Base-by-base conservation (phyloP, 352 stramenopile species). In the Globisporangium barbulae region DNA sequence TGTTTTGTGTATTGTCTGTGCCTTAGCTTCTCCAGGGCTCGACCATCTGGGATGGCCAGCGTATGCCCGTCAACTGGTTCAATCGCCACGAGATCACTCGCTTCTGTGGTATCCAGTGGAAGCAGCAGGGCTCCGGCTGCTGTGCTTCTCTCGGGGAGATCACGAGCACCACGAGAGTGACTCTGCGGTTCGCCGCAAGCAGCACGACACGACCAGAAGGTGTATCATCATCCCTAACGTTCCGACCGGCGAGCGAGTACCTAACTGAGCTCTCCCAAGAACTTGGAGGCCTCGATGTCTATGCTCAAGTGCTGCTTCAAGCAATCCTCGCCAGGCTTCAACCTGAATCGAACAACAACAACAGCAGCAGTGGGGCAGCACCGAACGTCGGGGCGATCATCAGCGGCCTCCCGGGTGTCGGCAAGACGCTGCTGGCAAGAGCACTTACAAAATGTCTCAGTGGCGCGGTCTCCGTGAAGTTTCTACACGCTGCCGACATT, bases 401-500 rank as follows among this genome's bases (percentile, higher is more conserved):
- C 28, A 87, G 72, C 54, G 87, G 87, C 17, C 68, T 91, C 2
- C 80, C 87, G 49, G 87, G 85, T 35, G 73, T 89, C 21, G 87
- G 87, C 49, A 96, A 96, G 61, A 92, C 85, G 0, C 65, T 59
- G 3, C 60, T 96, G 19, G 70, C 72, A 10, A 85, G 79, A 42
- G 70, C 58, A 0, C 67, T 91, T 37, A 82, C 70, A 42, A 70
- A 76, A 15, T 61, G 45, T 33, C 37, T 88, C 5, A 64, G 65
- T 2, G 50, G 21, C 17, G 22, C 17, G 5, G 74, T 92, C 42
- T 68, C 69, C 5, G 64, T 76, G 13, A 70, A 72, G 30, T 88
- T 83, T 25, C 44, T 95, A 19, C 77, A 86, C 49, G 97, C 93
- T 3, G 89, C 96, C 0, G 95, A 98, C 69, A 89, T 99, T 30